Base-by-base conservation (phyloP, 1,284 basidiomycete genomes). In the Cryptococcus wingfieldii region DNA sequence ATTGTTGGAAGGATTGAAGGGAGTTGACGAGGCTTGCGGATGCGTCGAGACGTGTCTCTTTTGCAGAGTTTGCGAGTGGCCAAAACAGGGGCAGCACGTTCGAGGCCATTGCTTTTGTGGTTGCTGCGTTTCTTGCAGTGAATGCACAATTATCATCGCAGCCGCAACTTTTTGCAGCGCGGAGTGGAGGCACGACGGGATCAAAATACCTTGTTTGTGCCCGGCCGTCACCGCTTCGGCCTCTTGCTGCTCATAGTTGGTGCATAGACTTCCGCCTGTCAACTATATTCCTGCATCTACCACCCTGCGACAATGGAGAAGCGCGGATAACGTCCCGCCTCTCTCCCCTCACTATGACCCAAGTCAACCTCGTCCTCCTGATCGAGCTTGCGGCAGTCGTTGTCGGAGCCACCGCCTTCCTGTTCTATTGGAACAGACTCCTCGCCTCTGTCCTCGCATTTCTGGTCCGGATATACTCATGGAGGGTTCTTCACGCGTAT, bases 361-460 rank as follows among this genome's bases (percentile, higher is more conserved):
- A 18, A n/a, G 61, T 75, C 54, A 73, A 75, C 60, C 72, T 78
- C 75, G 71, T 79, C 9, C 76, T 94, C 48, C 81, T 93, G 62
- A 81, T 87, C 61, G 82, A 86, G 63, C 85, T 85, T 69, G 77
- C 88, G 54, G 84, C 84, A 64, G 83, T 91, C 55, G 82, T 87
- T 59, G 71, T 90, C 50, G 84, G 83, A 42, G 78, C 86, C 31
- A 62, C 75, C n/a, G 78, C 74, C 12, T 92, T 92, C 74, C 82
- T 90, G 60, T 94, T 95, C 81, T 94, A 88, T 78, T 90, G 87
- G 84, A 93, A 93, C 75, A 84, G 90, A 38, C 78, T 93, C 47
- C 73, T 92, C 56, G 90, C 85, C 10, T 83, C 82, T 54, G 60
- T 88, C 56, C 75, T 91, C 56, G 70, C 72, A 0, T 68, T 65